These are phyloP conservation scores for Neurospora sp. DNA, from an alignment of 495 filamentous ascomycete genomes.

Conservation along the genomic window DNA sequence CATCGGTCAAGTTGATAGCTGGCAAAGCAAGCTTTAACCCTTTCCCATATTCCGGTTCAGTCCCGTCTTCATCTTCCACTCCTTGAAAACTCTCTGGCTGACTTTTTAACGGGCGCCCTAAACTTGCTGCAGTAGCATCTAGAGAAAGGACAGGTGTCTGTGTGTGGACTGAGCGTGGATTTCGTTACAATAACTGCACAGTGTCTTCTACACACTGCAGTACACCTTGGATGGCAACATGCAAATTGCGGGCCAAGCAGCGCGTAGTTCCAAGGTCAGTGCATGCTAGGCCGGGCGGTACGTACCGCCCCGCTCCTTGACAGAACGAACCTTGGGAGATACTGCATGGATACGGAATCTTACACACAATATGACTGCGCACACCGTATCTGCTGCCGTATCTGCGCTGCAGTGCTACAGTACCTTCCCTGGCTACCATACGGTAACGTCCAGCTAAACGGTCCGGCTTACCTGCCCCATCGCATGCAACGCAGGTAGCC, in stretches of 20 bases:
- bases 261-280: not conserved
- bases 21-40: not conserved
- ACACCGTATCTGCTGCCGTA: not conserved
- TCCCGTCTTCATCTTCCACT: not conserved
- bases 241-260: not conserved
- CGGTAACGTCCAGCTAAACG: not conserved
- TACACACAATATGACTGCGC: not conserved
- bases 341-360: not conserved
- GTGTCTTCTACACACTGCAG: not conserved
- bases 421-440: not conserved
- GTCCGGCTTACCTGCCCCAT: not conserved
- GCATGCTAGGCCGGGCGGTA: not conserved
- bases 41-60: not conserved
- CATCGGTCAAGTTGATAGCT: not conserved
- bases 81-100: not conserved
- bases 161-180: not conserved
- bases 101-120: not conserved
- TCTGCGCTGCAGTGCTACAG: not conserved
- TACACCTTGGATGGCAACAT: not conserved
- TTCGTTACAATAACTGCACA: not conserved
- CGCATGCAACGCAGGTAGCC: not conserved
- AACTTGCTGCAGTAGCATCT: not conserved
- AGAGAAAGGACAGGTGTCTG: not conserved
- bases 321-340: not conserved
- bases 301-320: not conserved